These are phyloP conservation scores for Carex cristatella DNA, from an alignment of 176 grass and related monocot species.

Conservation along the genomic window DNA sequence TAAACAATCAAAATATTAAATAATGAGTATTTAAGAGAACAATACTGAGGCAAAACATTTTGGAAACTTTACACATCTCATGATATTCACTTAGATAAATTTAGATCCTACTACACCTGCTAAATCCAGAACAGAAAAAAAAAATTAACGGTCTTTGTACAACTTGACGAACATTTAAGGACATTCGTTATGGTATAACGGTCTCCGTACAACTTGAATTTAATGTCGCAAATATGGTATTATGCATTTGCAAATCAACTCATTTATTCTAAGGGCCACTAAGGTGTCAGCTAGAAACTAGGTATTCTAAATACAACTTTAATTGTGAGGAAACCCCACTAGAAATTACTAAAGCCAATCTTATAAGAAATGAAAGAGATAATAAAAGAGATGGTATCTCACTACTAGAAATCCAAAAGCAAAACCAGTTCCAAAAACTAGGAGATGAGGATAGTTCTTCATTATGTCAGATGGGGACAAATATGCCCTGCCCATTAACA, in stretches of 20 bases:
- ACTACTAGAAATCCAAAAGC: conserved; percentile 94
- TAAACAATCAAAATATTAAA: too few relatives aligned
- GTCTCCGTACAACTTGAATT: not conserved
- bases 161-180: not conserved
- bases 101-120: too few relatives aligned
- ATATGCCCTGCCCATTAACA: conserved; percentile 46
- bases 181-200: not conserved
- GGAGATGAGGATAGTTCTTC: conserved; percentile 82
- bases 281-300: not conserved
- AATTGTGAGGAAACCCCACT: not conserved
- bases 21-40: too few relatives aligned
- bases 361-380: not conserved
- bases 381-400: conserved; percentile 18
- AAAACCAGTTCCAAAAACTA: conserved; percentile 92
- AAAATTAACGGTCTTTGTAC: too few relatives aligned
- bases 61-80: too few relatives aligned
- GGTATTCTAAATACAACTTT: not conserved
- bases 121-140: too few relatives aligned
- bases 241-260: not conserved
- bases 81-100: too few relatives aligned
- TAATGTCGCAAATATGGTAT: not conserved
- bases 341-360: not conserved
- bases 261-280: not conserved
- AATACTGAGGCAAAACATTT: too few relatives aligned
- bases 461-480: conserved; percentile 92